Conservation (phyloP, 2,329 filamentous ascomycete species). For the Aspergillus sp. region DNA sequence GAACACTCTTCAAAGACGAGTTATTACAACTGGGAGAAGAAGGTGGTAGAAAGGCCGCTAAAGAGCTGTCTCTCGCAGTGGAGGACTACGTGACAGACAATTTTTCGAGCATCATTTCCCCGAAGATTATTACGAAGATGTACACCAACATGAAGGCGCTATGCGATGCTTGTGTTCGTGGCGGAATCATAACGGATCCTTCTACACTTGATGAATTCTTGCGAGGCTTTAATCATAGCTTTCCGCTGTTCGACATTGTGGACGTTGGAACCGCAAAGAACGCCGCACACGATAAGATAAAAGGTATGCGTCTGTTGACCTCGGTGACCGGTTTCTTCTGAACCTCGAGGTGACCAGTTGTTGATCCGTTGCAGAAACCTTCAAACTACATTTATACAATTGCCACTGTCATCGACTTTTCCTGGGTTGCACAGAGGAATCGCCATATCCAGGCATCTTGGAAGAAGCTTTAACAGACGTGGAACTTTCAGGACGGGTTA, state of each 20-base stretch:
- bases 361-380: slow-evolving; percentile 43
- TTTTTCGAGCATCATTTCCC: slow-evolving; percentile 43
- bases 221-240: slow-evolving; percentile 55
- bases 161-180: slow-evolving; percentile 48
- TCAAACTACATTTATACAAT: slow-evolving; percentile 57
- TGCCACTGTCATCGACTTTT: slow-evolving; percentile 62
- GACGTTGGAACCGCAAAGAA: slow-evolving; percentile 48
- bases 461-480: slow-evolving; percentile 50
- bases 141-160: slow-evolving; percentile 56
- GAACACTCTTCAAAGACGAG: slow-evolving; percentile 55
- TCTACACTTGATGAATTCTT: slow-evolving; percentile 52
- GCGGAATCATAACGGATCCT: slow-evolving; percentile 46
- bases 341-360: slow-evolving; percentile 23
- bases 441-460: slow-evolving; percentile 54
- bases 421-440: slow-evolving; percentile 59
- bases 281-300: slow-evolving; percentile 50
- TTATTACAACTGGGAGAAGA: slow-evolving; percentile 51
- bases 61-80: slow-evolving; percentile 46
- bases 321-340: background rate
- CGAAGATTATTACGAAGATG: slow-evolving; percentile 53
- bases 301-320: slow-evolving; percentile 34
- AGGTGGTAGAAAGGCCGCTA: slow-evolving; percentile 56
- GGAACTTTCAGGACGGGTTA: slow-evolving; percentile 49
- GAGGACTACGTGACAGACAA: slow-evolving; percentile 44
- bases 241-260: slow-evolving; percentile 52